Evolutionary conservation across 495 filamentous ascomycete species (phyloP).

Genomic region (Penicillium turbatum): DNA sequence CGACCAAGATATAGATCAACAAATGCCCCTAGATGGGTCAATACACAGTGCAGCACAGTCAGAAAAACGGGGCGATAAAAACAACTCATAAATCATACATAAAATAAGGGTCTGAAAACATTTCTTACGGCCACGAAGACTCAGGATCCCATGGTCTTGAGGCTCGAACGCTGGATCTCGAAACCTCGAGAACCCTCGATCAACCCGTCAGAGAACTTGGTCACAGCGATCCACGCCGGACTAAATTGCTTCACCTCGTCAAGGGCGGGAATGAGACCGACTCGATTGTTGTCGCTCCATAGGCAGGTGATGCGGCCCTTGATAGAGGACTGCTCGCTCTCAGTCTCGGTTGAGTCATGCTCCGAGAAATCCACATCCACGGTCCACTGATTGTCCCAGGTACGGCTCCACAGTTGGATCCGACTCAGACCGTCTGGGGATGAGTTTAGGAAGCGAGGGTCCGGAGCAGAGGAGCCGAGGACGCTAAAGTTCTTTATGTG

Average conservation of each 20-base stretch:
- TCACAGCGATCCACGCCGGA: constrained; percentile 73
- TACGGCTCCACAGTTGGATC: constrained; percentile 66
- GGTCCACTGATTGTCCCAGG: constrained; percentile 69
- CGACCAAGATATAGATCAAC: not conserved
- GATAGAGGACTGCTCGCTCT: constrained; percentile 40
- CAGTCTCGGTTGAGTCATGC: constrained; percentile 23
- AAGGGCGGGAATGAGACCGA: constrained; percentile 73
- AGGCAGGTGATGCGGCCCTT: constrained; percentile 72
- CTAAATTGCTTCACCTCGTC: constrained; percentile 73
- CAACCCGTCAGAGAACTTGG: constrained; percentile 72
- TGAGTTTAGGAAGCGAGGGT: constrained; percentile 54
- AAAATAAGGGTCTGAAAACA: not conserved
- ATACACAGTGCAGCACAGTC: not conserved
- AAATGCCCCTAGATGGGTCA: not conserved
- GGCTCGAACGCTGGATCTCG: constrained; percentile 29
- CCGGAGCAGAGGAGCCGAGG: constrained; percentile 43
- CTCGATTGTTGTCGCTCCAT: constrained; percentile 80
- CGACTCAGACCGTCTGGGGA: constrained; percentile 50
- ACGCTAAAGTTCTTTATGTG: constrained; percentile 61
- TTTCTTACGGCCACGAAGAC: not conserved
- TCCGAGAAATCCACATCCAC: constrained; percentile 67
- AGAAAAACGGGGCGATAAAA: not conserved
- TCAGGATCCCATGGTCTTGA: not conserved
- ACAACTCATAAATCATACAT: constrained; percentile 5
- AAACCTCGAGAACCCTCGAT: constrained; percentile 69